Evolutionary conservation across 768 basidiomycete genomes (phyloP).

Genomic region (Sporobolomyces pararoseus): DNA sequence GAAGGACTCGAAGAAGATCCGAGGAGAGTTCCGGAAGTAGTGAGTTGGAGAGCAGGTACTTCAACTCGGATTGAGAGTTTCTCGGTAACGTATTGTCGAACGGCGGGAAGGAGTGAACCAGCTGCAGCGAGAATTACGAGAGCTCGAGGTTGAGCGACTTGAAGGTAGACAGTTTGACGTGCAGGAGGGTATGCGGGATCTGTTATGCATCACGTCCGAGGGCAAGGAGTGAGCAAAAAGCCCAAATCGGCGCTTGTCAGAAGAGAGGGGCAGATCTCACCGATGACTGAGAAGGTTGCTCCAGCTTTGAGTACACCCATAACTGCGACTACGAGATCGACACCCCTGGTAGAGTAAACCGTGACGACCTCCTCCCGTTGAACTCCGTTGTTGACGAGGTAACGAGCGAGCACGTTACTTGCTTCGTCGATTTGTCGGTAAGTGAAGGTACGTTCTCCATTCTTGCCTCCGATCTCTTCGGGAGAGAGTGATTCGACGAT

Average conservation of each 20-base stretch:
- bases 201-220: conserved; percentile 50
- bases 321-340: conserved; percentile 93
- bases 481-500: conserved; percentile 69
- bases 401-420: conserved; percentile 83
- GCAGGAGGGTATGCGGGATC: conserved; percentile 96
- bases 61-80: conserved; percentile 83
- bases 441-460: conserved; percentile 59
- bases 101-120: conserved; percentile 70
- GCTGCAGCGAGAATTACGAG: conserved; percentile 87
- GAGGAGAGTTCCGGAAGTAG: conserved; percentile 60
- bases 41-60: conserved; percentile 79
- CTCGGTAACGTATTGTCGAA: conserved; percentile 72
- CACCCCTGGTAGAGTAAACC: conserved; percentile 93
- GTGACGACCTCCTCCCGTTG: conserved; percentile 94
- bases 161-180: conserved; percentile 85
- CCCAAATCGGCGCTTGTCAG: neutral
- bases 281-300: conserved; percentile 94
- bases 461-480: conserved; percentile 55
- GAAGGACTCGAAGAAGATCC: conserved; percentile 57
- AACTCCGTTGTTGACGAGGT: conserved; percentile 77
- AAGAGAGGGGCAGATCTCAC: conserved; percentile 54
- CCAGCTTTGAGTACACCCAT: conserved; percentile 95
- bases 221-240: too few relatives aligned
- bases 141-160: conserved; percentile 85
- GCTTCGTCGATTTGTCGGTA: conserved; percentile 78